Evolutionary conservation across 257 asterid species (phyloP).

Genomic region (Przewalskia tangutica): DNA sequence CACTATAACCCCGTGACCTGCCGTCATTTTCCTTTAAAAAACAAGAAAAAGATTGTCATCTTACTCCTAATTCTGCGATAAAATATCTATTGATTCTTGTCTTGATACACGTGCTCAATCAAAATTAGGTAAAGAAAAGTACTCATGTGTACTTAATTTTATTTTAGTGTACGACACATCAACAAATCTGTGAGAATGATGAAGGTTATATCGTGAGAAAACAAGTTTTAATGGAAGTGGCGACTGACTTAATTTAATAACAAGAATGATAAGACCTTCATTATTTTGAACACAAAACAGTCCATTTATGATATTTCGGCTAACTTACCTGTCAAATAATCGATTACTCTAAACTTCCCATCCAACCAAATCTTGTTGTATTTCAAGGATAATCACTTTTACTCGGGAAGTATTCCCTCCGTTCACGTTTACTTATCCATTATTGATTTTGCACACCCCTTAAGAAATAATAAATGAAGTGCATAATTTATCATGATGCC

Average conservation of each 20-base stretch:
- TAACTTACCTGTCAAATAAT: neutral
- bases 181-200: neutral
- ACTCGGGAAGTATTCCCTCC: neutral
- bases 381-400: too few species aligned
- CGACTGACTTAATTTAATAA: neutral
- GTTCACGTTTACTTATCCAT: too few species aligned
- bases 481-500: too few species aligned
- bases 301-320: neutral
- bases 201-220: neutral
- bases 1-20: neutral
- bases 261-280: neutral
- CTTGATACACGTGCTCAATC: neutral
- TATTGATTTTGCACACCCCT: too few species aligned
- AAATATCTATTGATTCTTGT: neutral
- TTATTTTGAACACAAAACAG: neutral
- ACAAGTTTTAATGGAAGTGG: too few species aligned
- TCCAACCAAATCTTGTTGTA: too few species aligned
- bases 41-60: neutral
- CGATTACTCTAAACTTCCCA: too few species aligned
- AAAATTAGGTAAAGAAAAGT: neutral
- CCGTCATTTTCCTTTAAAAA: neutral
- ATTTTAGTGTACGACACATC: neutral
- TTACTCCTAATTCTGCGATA: too few species aligned
- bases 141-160: neutral
- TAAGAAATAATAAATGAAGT: too few species aligned